Evolutionary conservation across 495 filamentous ascomycete species (phyloP).

Genomic region (Aspergillus sclerotioniger): DNA sequence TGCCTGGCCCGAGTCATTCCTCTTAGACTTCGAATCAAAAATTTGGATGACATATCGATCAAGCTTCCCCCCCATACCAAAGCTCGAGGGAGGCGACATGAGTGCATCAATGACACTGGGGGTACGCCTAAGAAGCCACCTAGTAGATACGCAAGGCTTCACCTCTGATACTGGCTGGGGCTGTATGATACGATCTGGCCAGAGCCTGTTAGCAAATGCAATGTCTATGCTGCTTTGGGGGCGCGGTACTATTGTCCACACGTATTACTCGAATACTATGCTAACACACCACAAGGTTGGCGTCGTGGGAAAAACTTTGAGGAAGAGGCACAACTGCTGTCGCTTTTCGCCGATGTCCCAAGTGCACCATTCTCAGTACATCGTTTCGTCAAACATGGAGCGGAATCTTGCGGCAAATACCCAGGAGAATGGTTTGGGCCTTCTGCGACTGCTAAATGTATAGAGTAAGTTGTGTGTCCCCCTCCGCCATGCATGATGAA

Average conservation of each 20-base stretch:
- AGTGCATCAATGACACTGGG: conserved; percentile 75
- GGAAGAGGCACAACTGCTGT: conserved; percentile 71
- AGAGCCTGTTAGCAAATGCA: conserved; percentile 87
- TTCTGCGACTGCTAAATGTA: conserved; percentile 94
- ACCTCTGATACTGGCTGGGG: conserved; percentile 96
- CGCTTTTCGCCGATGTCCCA: conserved; percentile 84
- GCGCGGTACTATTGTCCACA: conserved; percentile 55
- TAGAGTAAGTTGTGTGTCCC: conserved; percentile 64
- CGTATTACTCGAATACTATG: background rate
- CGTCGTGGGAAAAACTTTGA: conserved; percentile 54
- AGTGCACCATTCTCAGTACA: conserved; percentile 92
- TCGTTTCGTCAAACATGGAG: conserved; percentile 86
- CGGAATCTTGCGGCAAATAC: conserved; percentile 84
- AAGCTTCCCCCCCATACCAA: conserved; percentile 80
- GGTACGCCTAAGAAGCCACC: conserved; percentile 77
- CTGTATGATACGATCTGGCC: conserved; percentile 97
- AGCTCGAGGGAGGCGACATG: conserved; percentile 66
- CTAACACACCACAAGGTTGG: conserved; percentile 65
- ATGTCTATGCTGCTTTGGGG: conserved; percentile 69
- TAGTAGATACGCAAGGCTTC: conserved; percentile 80
- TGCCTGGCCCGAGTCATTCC: conserved; percentile 79
- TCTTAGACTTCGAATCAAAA: conserved; percentile 88
- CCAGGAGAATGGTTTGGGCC: conserved; percentile 99
- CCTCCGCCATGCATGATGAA: background rate
- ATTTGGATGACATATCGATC: conserved; percentile 98